These are phyloP conservation scores for Ochetophila trinervis DNA, from an alignment of 306 rosid genomes.

Conservation along the genomic window DNA sequence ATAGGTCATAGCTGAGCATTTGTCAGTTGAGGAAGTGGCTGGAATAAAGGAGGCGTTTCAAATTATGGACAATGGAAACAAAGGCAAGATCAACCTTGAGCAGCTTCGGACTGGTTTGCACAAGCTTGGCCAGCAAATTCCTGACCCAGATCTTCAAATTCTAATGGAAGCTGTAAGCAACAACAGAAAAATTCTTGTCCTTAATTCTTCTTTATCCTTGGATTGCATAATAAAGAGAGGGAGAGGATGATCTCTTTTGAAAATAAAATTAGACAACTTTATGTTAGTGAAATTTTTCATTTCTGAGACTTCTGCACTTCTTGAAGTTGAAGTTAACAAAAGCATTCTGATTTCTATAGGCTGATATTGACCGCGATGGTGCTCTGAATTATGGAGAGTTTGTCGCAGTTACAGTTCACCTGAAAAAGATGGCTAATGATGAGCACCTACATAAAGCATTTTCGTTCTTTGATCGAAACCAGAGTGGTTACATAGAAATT, in stretches of 20 bases:
- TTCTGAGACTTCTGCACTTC: neutral
- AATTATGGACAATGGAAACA: conserved; percentile 41
- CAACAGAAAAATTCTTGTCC: neutral
- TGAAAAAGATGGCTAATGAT: conserved; percentile 74
- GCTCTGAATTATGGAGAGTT: conserved; percentile 80
- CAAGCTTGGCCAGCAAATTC: conserved; percentile 53
- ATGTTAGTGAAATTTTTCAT: neutral
- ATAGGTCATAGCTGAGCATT: conserved; percentile 59
- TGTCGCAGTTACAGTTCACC: conserved; percentile 71
- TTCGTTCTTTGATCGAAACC: conserved; percentile 63
- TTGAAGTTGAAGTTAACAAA: neutral
- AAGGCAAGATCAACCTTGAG: conserved; percentile 46
- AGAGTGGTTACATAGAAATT: conserved; percentile 67
- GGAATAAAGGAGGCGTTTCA: conserved; percentile 58
- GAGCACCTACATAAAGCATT: conserved; percentile 89
- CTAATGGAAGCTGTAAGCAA: conserved; percentile 54
- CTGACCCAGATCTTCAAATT: conserved; percentile 53
- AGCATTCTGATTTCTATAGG: conserved; percentile 39
- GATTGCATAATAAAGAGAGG: conserved; percentile 2
- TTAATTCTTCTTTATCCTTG: neutral
- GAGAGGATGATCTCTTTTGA: neutral
- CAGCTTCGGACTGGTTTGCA: conserved; percentile 51
- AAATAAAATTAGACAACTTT: neutral
- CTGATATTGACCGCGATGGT: conserved; percentile 78
- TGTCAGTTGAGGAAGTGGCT: conserved; percentile 62